Conservation (phyloP, 2,329 filamentous ascomycete species). For the Trichoderma koningii region DNA sequence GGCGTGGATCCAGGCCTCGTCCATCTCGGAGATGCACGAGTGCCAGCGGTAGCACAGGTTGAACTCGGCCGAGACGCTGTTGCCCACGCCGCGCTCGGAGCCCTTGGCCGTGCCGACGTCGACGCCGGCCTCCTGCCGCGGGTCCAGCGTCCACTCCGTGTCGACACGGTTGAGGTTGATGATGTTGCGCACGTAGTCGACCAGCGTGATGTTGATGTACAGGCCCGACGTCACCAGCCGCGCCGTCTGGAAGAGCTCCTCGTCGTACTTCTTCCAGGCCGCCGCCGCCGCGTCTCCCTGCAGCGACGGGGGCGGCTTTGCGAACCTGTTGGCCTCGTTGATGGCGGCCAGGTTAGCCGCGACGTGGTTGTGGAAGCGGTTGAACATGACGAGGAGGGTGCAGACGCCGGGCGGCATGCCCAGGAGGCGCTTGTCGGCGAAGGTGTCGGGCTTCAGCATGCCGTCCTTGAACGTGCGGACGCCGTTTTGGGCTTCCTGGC, state of each 20-base stretch:
- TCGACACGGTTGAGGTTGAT: conserved; percentile 61
- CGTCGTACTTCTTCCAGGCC: conserved; percentile 69
- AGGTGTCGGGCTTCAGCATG: conserved; percentile 71
- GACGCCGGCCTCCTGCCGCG: conserved; percentile 67
- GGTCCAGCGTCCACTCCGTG: conserved; percentile 80
- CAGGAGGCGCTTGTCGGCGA: conserved; percentile 68
- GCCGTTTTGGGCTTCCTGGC: conserved; percentile 64
- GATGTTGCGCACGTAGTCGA: conserved; percentile 79
- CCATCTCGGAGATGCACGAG: conserved; percentile 68
- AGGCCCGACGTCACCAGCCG: conserved; percentile 72
- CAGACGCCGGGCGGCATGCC: conserved; percentile 73
- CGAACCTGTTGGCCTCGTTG: conserved; percentile 81
- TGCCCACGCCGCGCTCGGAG: conserved; percentile 72
- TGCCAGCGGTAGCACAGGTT: conserved; percentile 89
- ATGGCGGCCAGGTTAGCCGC: conserved; percentile 79
- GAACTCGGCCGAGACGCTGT: conserved; percentile 85
- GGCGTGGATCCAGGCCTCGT: conserved; percentile 78
- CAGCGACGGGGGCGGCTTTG: conserved; percentile 57
- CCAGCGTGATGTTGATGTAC: conserved; percentile 76
- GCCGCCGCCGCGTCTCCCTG: conserved; percentile 51
- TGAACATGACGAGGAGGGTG: conserved; percentile 75
- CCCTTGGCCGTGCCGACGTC: conserved; percentile 55
- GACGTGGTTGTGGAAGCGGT: conserved; percentile 84
- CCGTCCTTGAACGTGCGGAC: conserved; percentile 72
- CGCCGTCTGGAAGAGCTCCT: conserved; percentile 78